Base-by-base conservation (phyloP, 202 grass and related monocot genomes). In the Setaria italica region DNA sequence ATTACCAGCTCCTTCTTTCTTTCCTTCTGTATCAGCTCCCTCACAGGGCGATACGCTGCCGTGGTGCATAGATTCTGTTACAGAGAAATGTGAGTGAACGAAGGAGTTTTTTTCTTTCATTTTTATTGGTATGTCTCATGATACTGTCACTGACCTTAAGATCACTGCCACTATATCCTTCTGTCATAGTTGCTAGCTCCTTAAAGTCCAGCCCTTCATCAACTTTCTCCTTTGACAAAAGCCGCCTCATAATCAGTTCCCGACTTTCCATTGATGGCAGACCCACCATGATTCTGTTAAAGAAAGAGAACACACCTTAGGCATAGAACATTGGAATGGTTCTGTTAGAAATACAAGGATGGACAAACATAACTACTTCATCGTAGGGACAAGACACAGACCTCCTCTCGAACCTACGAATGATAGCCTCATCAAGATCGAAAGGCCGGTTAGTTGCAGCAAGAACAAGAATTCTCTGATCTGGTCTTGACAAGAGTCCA, bases 361-460 rank as follows among this genome's bases (percentile, higher is more conserved):
- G 12, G 25, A 76, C 46, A 12, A 19, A 74, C 9, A 64, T 46
- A 76, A 58, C 1, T 71, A 39, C 46, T 0, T 8, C 58, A 30
- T 71, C 51, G 11, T 7, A 69, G 53, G 51, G 39, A 50, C 11
- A 84, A 53, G 56, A 80, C 84, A 50, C 86, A 85, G 42, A 94
- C 95, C 95, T 98, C 85, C 95, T 86, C 82, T 99, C 96, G 19
- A 99, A 99, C 83, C 96, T 96, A 76, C 93, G 86, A 85, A 99
- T 96, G 79, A 99, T 99, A 59, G 96, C 96, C 65, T 99, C 96
- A n/a, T 99, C 96, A 85, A 99, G 96, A 80, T 99, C 96, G 30
- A 99, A 99, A 77, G 96, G 96, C 29, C 96, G 77, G 72, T 99
- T 99, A 15, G 96, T 96, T 0, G 96, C 96, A 21, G 96, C 96